A percentile compares a stretch with the other conserved stretches of the same genome.
phyloP scores from a whole-genome alignment of 257 asterid species.

The Solanum bulbocastanum region DNA sequence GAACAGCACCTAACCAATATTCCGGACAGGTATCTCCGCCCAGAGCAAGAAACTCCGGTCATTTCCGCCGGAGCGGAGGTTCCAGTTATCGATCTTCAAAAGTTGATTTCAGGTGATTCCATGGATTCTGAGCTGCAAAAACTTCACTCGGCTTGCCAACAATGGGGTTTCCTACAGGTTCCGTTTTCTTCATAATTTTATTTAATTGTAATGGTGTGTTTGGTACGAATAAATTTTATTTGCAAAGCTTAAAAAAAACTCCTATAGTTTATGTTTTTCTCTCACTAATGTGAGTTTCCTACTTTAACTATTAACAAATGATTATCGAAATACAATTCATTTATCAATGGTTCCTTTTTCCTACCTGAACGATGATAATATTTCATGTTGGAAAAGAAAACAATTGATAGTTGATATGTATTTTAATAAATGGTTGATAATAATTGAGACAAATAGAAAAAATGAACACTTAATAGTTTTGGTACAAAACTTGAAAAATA shows the following conservation, averaged over 20 bases:
- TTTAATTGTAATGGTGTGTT: not conserved
- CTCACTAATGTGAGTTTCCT: not conserved
- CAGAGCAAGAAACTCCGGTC: slow-evolving; percentile 10
- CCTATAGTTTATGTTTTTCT: too few relatives aligned
- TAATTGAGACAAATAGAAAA: too few relatives aligned
- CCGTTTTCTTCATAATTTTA: not conserved
- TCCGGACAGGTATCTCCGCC: slow-evolving; percentile 28
- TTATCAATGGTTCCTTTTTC: too few relatives aligned
- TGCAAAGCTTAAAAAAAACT: too few relatives aligned
- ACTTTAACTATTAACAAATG: not conserved
- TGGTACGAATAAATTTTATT: not conserved
- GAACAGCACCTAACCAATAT: slow-evolving; percentile 11
- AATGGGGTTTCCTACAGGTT: slow-evolving; percentile 68
- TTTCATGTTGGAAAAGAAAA: too few relatives aligned
- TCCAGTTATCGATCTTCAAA: slow-evolving; percentile 27
- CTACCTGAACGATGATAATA: too few relatives aligned
- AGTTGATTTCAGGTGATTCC: slow-evolving; percentile 12
- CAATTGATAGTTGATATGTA: too few relatives aligned
- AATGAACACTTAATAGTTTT: not conserved
- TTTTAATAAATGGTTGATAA: too few relatives aligned
- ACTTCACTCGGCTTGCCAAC: slow-evolving; percentile 47
- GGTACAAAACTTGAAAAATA: not conserved
- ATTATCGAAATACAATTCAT: too few relatives aligned
- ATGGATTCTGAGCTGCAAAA: slow-evolving; percentile 17
- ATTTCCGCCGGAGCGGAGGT: not conserved